Evolutionary conservation across 148 eudicot species (phyloP), one percentile per base, ranked within the genome.

Genomic region (Polygonum maritimum): DNA sequence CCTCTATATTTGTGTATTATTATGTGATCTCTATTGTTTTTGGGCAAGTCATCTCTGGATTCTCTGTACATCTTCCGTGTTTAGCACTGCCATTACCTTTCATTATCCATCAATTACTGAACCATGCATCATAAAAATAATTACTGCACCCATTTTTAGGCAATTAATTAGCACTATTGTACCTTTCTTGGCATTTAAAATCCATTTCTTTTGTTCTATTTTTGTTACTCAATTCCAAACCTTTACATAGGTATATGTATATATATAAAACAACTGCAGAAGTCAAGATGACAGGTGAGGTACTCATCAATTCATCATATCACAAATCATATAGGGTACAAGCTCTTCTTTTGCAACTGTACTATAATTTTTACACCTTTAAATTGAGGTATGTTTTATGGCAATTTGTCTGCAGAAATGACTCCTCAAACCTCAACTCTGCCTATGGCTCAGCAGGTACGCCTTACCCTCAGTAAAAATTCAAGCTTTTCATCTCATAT

Each of bases 41-140:
- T 4, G 71, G 45, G 71, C 5, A 67, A 67, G 14, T 67, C 71
- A 67, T 67, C 21, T 36, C 71, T 36, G 71, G 19, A 63, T 36
- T 67, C 45, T 67, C 71, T 67, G 71, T 14, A 44, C 71, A 67
- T 35, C 71, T 36, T 67, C 45, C 45, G 38, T 67, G 71, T 67
- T 67, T 67, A 67, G 45, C 71, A 36, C 71, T 67, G 45, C 45
- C 71, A 67, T 38, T 35, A 15, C 71, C 71, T 14, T 67, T 67
- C 71, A 65, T 65, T 9, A 65, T 65, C 36, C 71, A 67, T 67
- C 45, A 67, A 67, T 16, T 33, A 65, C 71, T 65, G 71, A 41
- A 65, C n/a, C 41, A 52, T 18, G 58, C 58, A 52, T 51, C n/a
- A 16, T 6, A 16, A 52, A 52, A 52, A 18, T n/a, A 54, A 21